A percentile compares a stretch with the other conserved stretches of the same genome.
Evolutionary conservation across 78 protist genomes (phyloP).

Genomic region (Dictyostelium citrinum): DNA sequence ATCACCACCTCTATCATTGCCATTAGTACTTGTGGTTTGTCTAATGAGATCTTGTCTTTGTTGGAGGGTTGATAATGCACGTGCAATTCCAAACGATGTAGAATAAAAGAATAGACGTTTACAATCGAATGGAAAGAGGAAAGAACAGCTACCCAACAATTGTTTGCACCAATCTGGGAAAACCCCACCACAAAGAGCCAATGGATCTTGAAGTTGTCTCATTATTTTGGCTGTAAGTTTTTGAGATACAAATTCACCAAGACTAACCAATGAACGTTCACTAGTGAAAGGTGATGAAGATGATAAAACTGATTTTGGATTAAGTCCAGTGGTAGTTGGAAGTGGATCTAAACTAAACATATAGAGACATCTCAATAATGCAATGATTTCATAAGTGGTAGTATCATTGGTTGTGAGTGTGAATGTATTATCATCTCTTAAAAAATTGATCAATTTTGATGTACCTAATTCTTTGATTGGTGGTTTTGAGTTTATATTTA

Average conservation of each 20-base stretch:
- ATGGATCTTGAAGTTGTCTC: slow-evolving; percentile 91
- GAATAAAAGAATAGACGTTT: slow-evolving; percentile 72
- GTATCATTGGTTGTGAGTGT: slow-evolving; percentile 31
- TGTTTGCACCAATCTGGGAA: slow-evolving; percentile 86
- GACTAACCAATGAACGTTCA: not conserved
- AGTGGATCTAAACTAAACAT: not conserved
- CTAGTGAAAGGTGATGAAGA: not conserved
- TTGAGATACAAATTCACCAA: slow-evolving; percentile 36
- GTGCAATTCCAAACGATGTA: slow-evolving; percentile 86
- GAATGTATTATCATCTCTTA: slow-evolving; percentile 38
- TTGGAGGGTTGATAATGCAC: slow-evolving; percentile 81
- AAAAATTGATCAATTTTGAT: slow-evolving; percentile 4
- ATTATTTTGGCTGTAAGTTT: slow-evolving; percentile 84
- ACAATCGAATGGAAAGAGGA: slow-evolving; percentile 81
- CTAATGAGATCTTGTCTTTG: slow-evolving; percentile 45
- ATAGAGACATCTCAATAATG: slow-evolving; percentile 18
- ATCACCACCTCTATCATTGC: slow-evolving; percentile 48
- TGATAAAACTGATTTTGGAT: not conserved
- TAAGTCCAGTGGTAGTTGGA: not conserved
- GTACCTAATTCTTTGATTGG: slow-evolving; percentile 29
- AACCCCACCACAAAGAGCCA: slow-evolving; percentile 81
- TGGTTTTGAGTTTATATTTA: not conserved
- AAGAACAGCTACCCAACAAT: slow-evolving; percentile 46
- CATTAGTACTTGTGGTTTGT: not conserved
- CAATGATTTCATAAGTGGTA: slow-evolving; percentile 53